phyloP scores from a whole-genome alignment of 352 stramenopile genomes.

The Aphanomyces astaci region DNA sequence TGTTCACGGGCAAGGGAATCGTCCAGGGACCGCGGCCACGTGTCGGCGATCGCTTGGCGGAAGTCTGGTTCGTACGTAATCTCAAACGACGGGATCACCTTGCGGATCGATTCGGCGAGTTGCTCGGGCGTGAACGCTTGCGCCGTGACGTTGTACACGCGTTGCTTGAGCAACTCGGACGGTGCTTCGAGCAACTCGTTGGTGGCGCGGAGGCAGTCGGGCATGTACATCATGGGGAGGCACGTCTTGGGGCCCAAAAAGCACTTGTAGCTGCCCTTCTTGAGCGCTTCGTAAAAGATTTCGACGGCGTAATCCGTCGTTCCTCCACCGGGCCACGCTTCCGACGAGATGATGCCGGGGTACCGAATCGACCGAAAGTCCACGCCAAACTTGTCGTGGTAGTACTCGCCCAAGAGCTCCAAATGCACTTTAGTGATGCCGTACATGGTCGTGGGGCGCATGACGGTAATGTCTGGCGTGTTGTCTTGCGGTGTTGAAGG shows the following conservation, averaged over 20 bases:
- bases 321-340: constrained; percentile 75
- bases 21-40: constrained; percentile 83
- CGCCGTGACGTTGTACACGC: constrained; percentile 88
- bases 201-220: constrained; percentile 84
- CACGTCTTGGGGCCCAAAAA: constrained; percentile 72
- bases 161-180: constrained; percentile 60
- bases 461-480: constrained; percentile 84
- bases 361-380: constrained; percentile 90
- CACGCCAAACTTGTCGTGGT: constrained; percentile 86
- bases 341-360: constrained; percentile 84
- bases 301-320: constrained; percentile 89
- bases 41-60: constrained; percentile 86
- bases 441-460: constrained; percentile 88
- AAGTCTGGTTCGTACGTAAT: constrained; percentile 86
- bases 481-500: constrained; percentile 75
- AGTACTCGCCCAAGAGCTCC: constrained; percentile 88
- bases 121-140: constrained; percentile 85
- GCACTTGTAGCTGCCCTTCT: constrained; percentile 82
- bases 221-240: constrained; percentile 94
- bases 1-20: constrained; percentile 73
- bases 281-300: constrained; percentile 90
- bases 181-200: constrained; percentile 70
- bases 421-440: constrained; percentile 90
- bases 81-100: constrained; percentile 80
- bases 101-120: constrained; percentile 76